Base-by-base conservation (phyloP, 169 alveolate species). In the Theileria parva region DNA sequence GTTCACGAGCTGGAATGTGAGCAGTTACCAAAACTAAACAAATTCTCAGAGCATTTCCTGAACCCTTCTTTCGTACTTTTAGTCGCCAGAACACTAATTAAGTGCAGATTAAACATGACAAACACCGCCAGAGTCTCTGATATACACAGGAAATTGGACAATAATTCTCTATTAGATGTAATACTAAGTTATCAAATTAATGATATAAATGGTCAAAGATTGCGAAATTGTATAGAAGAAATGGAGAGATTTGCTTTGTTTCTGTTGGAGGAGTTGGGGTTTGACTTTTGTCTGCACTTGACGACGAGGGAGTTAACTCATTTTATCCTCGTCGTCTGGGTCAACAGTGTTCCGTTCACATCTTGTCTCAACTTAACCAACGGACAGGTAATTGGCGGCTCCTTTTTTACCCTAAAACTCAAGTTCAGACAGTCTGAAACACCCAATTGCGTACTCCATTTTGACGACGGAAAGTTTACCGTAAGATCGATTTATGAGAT, bases 1-100 rank as follows among this genome's bases (percentile, higher is more conserved):
- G 77, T 93, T 7, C 97, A 95, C 79, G 80, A 90, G n/a, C 74
- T 80, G n/a, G 97, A 95, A 69, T 95, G 97, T 64, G 86, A 66
- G 7, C 69, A 75, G 60, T 50, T 95, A 79, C 91, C 92, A 7
- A 73, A 72, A 44, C 53, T 81, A 28, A 34, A 68, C 30, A 37
- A 75, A 48, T 81, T 81, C 21, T 77, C 88, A 7, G 75, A 64
- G 9, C 59, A 21, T 15, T 65, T 23, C 12, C 30, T 81, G 48
- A 76, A 68, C 34, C 79, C 75, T 50, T 15, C 88, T 15, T 15
- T 81, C 48, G 88, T 76, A 11, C 75, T 81, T 9, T 48, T 81
- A 37, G 86, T 76, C 0, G 68, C 51, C 8, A 53, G 88, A 17
- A 74, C 87, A 32, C 80, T 81, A 17, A 81, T 81, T 0, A 81